Conservation (phyloP, 148 eudicot genomes). For the Nepenthes gracilis region DNA sequence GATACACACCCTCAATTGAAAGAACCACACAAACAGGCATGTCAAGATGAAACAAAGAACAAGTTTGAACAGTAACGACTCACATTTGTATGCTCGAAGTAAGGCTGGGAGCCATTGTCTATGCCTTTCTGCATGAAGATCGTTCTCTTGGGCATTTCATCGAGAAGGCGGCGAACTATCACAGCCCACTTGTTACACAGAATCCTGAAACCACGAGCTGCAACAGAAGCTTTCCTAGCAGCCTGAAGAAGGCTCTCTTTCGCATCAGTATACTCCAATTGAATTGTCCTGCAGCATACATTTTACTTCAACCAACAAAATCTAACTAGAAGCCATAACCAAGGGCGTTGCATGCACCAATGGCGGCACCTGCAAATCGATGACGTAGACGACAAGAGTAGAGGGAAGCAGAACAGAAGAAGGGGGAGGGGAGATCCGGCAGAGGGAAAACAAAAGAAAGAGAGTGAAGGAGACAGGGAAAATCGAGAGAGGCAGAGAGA, state of each 20-base stretch:
- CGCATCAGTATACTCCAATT: conserved; percentile 94
- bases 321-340: conserved; percentile 75
- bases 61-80: conserved; percentile 16
- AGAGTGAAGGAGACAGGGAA: no score
- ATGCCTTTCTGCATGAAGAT: conserved; percentile 97
- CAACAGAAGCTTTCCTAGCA: conserved; percentile 86
- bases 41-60: no score
- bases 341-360: neutral
- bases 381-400: no score
- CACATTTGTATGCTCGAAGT: conserved; percentile 97
- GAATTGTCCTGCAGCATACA: conserved; percentile 55
- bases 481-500: no score
- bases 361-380: conserved; percentile 51
- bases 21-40: no score
- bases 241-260: conserved; percentile 94
- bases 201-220: conserved; percentile 93
- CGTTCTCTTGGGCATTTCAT: conserved; percentile 95
- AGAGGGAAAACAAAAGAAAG: no score
- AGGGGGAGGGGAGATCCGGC: no score
- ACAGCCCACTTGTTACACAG: conserved; percentile 98
- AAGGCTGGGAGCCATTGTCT: conserved; percentile 85
- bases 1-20: no score
- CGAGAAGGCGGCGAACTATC: conserved; percentile 74
- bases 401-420: no score
- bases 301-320: conserved; percentile 80